Conservation (phyloP, 2,329 filamentous ascomycete genomes). For the Pseudocercospora fijiensis region DNA sequence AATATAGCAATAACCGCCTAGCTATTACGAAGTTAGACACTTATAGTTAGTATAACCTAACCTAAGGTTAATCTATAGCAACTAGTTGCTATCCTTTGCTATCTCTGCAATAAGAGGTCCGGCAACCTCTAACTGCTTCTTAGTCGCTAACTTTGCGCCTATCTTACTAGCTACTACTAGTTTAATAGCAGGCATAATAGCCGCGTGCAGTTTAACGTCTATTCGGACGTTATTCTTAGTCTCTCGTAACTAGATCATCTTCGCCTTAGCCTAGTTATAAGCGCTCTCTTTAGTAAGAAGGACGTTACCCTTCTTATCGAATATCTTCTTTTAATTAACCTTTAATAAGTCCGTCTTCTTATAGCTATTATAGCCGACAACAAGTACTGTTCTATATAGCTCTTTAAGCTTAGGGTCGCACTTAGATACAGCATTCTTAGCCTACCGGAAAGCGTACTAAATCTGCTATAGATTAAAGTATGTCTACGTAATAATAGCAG, state of each 20-base stretch:
- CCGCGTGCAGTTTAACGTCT: neutral
- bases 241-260: neutral
- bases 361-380: too few relatives aligned
- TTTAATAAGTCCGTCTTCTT: too few relatives aligned
- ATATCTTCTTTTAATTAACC: too few relatives aligned
- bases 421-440: too few relatives aligned
- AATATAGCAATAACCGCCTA: neutral
- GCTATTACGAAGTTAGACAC: neutral
- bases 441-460: too few relatives aligned
- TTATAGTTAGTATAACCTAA: neutral
- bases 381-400: too few relatives aligned
- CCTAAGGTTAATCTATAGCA: neutral
- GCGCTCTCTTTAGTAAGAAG: too few relatives aligned
- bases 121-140: neutral
- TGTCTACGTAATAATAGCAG: too few relatives aligned
- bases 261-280: neutral
- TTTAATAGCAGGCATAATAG: neutral
- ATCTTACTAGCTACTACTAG: neutral
- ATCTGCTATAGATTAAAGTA: too few relatives aligned
- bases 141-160: neutral
- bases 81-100: neutral
- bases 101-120: neutral
- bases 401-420: too few relatives aligned
- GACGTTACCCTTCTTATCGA: too few relatives aligned
- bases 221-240: neutral